Conservation (phyloP, 169 alveolate species). For the Perkinsus olseni region DNA sequence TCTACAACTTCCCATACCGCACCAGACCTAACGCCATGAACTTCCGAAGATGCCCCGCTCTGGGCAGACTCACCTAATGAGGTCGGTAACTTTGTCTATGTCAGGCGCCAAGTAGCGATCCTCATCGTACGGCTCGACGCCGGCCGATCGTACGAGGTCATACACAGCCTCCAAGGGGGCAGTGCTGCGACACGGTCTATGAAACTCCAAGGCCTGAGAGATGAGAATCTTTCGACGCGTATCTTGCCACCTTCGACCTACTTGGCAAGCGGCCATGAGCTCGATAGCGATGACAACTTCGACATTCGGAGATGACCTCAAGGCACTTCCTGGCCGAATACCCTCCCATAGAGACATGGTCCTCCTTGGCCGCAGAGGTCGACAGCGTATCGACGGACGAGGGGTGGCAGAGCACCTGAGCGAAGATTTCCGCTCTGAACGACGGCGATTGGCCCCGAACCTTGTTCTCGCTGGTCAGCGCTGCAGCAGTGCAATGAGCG, state of each 20-base stretch:
- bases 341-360: constrained; percentile 57
- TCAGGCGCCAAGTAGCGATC: not conserved
- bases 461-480: constrained; percentile 49
- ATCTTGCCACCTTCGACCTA: not conserved
- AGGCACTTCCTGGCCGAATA: constrained; percentile 44
- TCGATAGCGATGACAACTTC: constrained; percentile 43
- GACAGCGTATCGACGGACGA: constrained; percentile 49
- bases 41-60: too few relatives aligned
- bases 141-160: not conserved
- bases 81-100: not conserved
- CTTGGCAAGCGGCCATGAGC: constrained; percentile 31
- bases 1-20: not conserved
- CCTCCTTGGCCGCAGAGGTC: constrained; percentile 53
- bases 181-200: not conserved
- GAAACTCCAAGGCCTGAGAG: constrained; percentile 30
- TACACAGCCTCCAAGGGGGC: constrained; percentile 13
- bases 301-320: constrained; percentile 25
- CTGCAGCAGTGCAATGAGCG: constrained; percentile 42
- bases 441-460: not conserved
- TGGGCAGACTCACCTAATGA: not conserved
- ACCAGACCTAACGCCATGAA: not conserved
- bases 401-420: constrained; percentile 34
- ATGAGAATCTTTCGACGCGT: not conserved
- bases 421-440: not conserved
- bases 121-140: not conserved